Evolutionary conservation across 129 eudicot genomes (phyloP).

Genomic region (Escallonia rubra): DNA sequence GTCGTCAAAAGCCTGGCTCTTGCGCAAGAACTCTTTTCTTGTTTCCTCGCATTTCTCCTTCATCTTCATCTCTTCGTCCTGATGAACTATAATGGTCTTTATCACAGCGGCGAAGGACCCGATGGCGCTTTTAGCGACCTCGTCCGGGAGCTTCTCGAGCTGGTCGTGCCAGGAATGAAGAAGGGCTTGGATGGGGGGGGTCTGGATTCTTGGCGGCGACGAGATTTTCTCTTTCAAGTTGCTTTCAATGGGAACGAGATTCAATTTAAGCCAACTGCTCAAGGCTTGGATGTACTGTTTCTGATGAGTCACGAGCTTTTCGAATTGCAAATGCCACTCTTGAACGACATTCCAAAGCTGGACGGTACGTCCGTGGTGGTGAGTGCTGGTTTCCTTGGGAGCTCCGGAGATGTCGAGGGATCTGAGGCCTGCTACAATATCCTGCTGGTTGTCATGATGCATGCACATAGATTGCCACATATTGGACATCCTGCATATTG

Average conservation of each 20-base stretch:
- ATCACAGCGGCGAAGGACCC: slow-evolving; percentile 77
- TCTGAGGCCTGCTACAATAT: slow-evolving; percentile 55
- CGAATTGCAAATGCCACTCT: slow-evolving; percentile 76
- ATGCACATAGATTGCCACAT: slow-evolving; percentile 87
- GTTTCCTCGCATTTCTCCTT: slow-evolving; percentile 87
- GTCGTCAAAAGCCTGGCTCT: slow-evolving; percentile 72
- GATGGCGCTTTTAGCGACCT: slow-evolving; percentile 74
- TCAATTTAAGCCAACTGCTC: slow-evolving; percentile 73
- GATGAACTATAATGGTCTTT: slow-evolving; percentile 66
- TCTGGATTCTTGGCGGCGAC: slow-evolving; percentile 64
- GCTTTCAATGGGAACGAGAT: slow-evolving; percentile 88
- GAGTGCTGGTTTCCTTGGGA: slow-evolving; percentile 66
- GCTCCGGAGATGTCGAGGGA: slow-evolving; percentile 55
- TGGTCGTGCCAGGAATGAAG: slow-evolving; percentile 76
- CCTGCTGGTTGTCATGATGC: slow-evolving; percentile 64
- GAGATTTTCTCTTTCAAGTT: slow-evolving; percentile 75
- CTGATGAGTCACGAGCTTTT: slow-evolving; percentile 67
- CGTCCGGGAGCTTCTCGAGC: slow-evolving; percentile 93
- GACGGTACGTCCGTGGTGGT: slow-evolving; percentile 66
- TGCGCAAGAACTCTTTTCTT: slow-evolving; percentile 58
- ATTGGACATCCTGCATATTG: slow-evolving; percentile 56
- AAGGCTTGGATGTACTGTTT: slow-evolving; percentile 69
- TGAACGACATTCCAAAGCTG: slow-evolving; percentile 67
- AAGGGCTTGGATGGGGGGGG: slow-evolving; percentile 77
- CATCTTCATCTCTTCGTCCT: slow-evolving; percentile 88